Evolutionary conservation across 768 basidiomycete genomes (phyloP).

Genomic region (Boletus reticulatus): DNA sequence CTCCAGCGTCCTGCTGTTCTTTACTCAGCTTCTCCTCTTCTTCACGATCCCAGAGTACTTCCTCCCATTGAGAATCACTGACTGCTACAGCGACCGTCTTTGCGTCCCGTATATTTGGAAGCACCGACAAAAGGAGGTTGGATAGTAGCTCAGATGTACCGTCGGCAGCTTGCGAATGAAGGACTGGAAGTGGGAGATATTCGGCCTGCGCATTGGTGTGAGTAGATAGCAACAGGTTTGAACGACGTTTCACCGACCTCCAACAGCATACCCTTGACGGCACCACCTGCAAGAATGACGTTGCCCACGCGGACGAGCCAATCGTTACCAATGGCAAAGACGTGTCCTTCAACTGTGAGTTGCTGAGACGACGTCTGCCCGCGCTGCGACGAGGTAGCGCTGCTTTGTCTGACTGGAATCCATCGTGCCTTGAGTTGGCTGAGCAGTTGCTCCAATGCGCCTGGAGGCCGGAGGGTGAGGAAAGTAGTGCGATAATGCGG

Average conservation of each 20-base stretch:
- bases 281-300: constrained; percentile 71
- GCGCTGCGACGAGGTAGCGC: constrained; percentile 38
- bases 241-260: constrained; percentile 48
- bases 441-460: constrained; percentile 72
- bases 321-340: constrained; percentile 77
- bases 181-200: constrained; percentile 72
- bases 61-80: constrained; percentile 77
- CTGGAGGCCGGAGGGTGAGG: constrained; percentile 70
- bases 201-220: constrained; percentile 54
- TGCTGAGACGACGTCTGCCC: constrained; percentile 57
- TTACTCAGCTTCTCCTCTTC: constrained; percentile 45
- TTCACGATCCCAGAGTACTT: constrained; percentile 74
- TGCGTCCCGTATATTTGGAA: constrained; percentile 71
- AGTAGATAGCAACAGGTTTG: constrained; percentile 1
- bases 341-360: constrained; percentile 66
- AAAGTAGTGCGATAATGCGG: constrained; percentile 75
- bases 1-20: constrained; percentile 17
- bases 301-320: constrained; percentile 82
- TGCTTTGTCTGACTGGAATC: constrained; percentile 62
- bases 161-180: constrained; percentile 61
- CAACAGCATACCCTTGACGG: constrained; percentile 78
- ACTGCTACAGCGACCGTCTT: constrained; percentile 77
- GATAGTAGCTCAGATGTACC: constrained; percentile 73
- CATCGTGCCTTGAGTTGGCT: constrained; percentile 73
- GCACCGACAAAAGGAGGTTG: constrained; percentile 68